These are phyloP conservation scores for Omphalotus olearius DNA, from an alignment of 1,284 basidiomycete species.

Conservation along the genomic window DNA sequence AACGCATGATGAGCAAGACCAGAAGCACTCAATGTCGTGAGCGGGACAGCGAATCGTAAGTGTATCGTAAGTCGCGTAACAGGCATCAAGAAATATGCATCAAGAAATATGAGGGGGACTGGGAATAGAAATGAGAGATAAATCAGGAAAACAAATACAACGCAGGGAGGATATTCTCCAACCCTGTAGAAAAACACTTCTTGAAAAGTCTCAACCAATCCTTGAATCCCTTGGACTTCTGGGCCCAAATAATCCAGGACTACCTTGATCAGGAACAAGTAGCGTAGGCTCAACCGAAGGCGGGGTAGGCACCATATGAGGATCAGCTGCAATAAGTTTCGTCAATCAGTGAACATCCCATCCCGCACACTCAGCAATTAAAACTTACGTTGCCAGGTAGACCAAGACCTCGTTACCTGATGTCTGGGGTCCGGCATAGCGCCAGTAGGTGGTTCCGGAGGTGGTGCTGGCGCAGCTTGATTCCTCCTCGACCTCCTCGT, in stretches of 20 bases:
- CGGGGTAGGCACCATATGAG: constrained; percentile 42
- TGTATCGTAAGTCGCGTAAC: no score
- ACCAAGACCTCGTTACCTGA: constrained; percentile 46
- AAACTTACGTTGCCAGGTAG: constrained; percentile 66
- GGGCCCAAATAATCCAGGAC: constrained; percentile 64
- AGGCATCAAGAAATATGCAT: no score
- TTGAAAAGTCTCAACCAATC: no score
- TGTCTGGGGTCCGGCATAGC: constrained; percentile 23
- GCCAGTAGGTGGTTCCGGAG: constrained; percentile 27
- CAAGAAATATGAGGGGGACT: no score
- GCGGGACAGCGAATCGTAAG: no score
- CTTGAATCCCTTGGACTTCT: constrained; percentile 44
- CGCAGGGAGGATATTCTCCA: no score
- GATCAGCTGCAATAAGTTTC: constrained; percentile 36
- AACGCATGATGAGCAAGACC: no score
- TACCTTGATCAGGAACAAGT: constrained; percentile 47
- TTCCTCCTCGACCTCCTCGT: constrained; percentile 38
- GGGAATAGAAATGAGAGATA: no score
- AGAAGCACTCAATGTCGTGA: no score
- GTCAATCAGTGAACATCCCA: constrained; percentile 11
- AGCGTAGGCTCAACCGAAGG: constrained; percentile 47
- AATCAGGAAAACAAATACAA: no score
- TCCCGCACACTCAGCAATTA: constrained; percentile 1
- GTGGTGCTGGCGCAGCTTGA: constrained; percentile 20
- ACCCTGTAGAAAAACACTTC: no score